Evolutionary conservation across 2,329 filamentous ascomycete genomes (phyloP), one percentile per base, ranked within the genome.

Genomic region (Alternaria solani): DNA sequence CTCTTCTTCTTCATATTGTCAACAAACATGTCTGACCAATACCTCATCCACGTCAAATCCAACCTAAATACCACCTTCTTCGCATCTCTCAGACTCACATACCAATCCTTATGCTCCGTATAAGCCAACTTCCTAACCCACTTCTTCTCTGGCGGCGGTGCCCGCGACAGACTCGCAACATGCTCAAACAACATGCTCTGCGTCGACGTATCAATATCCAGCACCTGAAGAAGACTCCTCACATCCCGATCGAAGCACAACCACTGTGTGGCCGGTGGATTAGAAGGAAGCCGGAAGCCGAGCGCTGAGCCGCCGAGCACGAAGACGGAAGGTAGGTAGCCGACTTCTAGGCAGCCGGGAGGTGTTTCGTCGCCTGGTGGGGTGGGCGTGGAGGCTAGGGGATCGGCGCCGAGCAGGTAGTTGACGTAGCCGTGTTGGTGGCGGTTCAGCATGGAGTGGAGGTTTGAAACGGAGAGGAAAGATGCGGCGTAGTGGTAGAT

Each of bases 11-110:
- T 38, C 32, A 49, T n/a, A 20, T 23, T 20, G 0, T 49, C 46
- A 30, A 36, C 11, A 30, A 34, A 47, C 41, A 60, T 25, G 7
- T 66, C 65, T 6, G 32, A 49, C 8, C 57, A 60, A 39, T 47
- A 57, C 1, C 23, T 57, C 47, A 41, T 67, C 68, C 65, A 68
- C 3, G 60, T 49, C 7, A 68, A 30, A 4, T 38, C 52, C 8
- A 66, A 80, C 11, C 78, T 80, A 30, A 81, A 36, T 4, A 23
- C 41, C 12, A 18, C 30, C 41, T 80, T 52, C 75, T 74, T 57
- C 11, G 67, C 69, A 14, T 34, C 38, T 34, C 42, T 28, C 51
- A 74, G 28, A 1, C 57, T 58, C 7, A 59, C 60, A 23, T 58
- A 65, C 67, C 70, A 73, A 5, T 49, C 55, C 12, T 51, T 65